Percentiles rank a stretch among this genome's conserved stretches.
phyloP scores from a whole-genome alignment of 768 basidiomycete genomes.

The Panus rudis region DNA sequence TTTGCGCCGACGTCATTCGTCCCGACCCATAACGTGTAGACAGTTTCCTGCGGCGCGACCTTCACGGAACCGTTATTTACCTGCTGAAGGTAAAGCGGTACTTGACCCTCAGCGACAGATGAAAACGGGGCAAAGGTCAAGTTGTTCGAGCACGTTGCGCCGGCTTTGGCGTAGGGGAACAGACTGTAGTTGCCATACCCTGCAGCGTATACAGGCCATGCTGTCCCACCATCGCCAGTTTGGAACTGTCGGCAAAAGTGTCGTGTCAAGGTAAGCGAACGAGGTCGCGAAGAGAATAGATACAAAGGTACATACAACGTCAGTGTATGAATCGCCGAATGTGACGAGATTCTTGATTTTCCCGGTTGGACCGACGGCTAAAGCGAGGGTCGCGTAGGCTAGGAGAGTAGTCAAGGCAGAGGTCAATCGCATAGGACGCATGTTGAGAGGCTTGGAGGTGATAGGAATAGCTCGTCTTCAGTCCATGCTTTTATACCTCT shows the following conservation, averaged over 20 bases:
- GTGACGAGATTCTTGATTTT: conserved; percentile 60
- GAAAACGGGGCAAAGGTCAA: conserved; percentile 54
- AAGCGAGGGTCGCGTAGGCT: not conserved
- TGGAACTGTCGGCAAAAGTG: too few relatives aligned
- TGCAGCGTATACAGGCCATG: conserved; percentile 59
- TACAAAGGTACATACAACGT: conserved; percentile 26
- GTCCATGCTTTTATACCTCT: too few relatives aligned
- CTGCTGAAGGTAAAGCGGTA: conserved; percentile 45
- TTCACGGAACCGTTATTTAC: conserved; percentile 33
- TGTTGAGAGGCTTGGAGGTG: too few relatives aligned
- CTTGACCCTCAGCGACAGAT: conserved; percentile 48
- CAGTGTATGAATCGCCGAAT: conserved; percentile 61
- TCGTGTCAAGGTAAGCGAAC: not conserved
- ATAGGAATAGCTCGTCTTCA: too few relatives aligned
- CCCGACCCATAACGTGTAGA: conserved; percentile 66
- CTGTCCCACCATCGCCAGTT: conserved; percentile 33
- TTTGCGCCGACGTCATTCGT: conserved; percentile 47
- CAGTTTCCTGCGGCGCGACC: conserved; percentile 37
- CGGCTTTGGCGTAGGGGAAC: conserved; percentile 52
- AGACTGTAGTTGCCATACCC: conserved; percentile 46
- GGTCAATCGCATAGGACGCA: too few relatives aligned
- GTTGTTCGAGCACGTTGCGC: conserved; percentile 61
- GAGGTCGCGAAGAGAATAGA: not conserved
- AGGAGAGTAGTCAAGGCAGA: not conserved
- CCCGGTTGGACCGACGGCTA: conserved; percentile 15